Evolutionary conservation across 257 asterid species (phyloP).

Genomic region (Salvia hispanica): DNA sequence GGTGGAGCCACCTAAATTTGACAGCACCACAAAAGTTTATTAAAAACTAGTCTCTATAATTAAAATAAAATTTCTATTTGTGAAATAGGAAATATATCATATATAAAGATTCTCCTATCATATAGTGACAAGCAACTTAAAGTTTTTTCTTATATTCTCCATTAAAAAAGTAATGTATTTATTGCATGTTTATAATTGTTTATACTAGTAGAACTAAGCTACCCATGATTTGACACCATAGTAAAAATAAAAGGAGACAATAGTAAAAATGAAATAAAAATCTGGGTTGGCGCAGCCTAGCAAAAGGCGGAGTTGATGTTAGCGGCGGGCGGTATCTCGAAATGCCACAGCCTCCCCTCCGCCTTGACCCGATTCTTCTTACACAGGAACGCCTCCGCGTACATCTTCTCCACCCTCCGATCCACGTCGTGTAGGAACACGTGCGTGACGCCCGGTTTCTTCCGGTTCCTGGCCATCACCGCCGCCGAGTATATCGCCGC

Average conservation of each 20-base stretch:
- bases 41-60: too few species aligned
- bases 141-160: not conserved
- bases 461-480: constrained; percentile 82
- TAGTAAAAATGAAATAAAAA: constrained; percentile 3
- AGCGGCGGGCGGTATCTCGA: constrained; percentile 57
- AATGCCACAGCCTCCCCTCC: constrained; percentile 77
- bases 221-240: too few species aligned
- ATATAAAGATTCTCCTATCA: not conserved
- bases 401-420: constrained; percentile 74
- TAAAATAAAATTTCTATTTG: too few species aligned
- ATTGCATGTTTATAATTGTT: not conserved
- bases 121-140: not conserved
- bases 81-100: not conserved
- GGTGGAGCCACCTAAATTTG: too few species aligned
- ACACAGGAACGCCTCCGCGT: constrained; percentile 70
- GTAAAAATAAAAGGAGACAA: not conserved
- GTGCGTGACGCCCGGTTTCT: constrained; percentile 64
- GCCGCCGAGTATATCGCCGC: constrained; percentile 88
- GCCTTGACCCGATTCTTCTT: constrained; percentile 52
- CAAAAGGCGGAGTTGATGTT: constrained; percentile 44
- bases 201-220: not conserved
- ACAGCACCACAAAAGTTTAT: too few species aligned
- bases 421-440: constrained; percentile 83
- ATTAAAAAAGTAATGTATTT: not conserved
- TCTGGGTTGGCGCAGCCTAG: constrained; percentile 33